Evolutionary conservation across 305 asterid genomes (phyloP), one percentile per base, ranked within the genome.

Genomic region (Fraxinus floribunda): DNA sequence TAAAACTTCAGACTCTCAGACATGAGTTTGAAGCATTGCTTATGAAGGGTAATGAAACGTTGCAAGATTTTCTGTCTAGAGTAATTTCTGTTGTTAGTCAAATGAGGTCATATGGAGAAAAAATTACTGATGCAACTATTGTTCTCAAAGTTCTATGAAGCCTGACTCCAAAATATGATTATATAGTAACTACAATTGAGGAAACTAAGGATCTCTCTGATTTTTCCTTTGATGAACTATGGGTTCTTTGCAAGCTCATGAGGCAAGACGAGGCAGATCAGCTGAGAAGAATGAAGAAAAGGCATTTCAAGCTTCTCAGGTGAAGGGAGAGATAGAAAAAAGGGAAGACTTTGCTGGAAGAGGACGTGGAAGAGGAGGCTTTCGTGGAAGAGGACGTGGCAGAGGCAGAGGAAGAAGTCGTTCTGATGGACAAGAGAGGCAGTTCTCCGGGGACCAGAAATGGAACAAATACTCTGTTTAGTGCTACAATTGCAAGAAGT

Each of bases 151-250:
- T 84, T n/a, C 6, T 80, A 7, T 16, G 80, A n/a, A 85, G 79
- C 38, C 7, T 75, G 3, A 66, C 79, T 15, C n/a, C 81, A 1
- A 75, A 78, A 24, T 85, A 57, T 82, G 83, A 84, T 60, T 49
- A 29, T 52, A n/a, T 57, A 8, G 74, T 78, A 7, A 18, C 26
- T 24, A 26, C 80, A 6, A 84, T 84, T 8, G 80, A 80, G 16
- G 82, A 84, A 1, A 62, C 57, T 0, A 81, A 78, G 0, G 80
- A 85, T 22, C 26, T 73, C 10, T 26, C 41, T 2, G 0, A 5
- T 1, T 41, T 20, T 26, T 8, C 79, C 0, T 78, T 85, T 36
- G 79, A 73, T 75, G 77, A 82, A 20, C 22, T 82, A 6, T 75
- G 79, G 64, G 79, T n/a, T 79, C 73, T 2, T 35, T 79, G 29